Conservation (phyloP, 805 yeast genomes). For the Isabelozyma heimii region DNA sequence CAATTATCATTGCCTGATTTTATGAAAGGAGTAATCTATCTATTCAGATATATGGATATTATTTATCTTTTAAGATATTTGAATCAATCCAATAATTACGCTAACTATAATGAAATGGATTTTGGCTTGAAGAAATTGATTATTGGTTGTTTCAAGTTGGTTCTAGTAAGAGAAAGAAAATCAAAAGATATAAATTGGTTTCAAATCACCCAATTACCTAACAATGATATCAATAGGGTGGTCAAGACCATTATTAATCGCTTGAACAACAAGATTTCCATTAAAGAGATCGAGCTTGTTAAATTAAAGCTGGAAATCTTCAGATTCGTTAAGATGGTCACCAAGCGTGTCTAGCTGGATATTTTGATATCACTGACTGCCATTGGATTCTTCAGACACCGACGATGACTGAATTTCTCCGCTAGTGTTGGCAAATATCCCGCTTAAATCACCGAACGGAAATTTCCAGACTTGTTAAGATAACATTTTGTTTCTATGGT, state of each 20-base stretch:
- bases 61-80: conserved; percentile 43
- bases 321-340: conserved; percentile 42
- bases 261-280: conserved; percentile 39
- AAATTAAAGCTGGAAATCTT: conserved; percentile 38
- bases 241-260: conserved; percentile 35
- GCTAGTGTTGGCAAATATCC: too few species aligned
- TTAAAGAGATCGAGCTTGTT: conserved; percentile 34
- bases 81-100: conserved; percentile 44
- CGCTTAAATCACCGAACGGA: too few species aligned
- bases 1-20: conserved; percentile 32
- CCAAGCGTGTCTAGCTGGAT: conserved; percentile 18
- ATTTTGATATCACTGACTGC: background rate
- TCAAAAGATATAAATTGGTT: conserved; percentile 26
- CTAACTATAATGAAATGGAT: conserved; percentile 43
- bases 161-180: conserved; percentile 29
- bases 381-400: too few species aligned
- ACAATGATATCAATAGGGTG: conserved; percentile 31
- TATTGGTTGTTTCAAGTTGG: conserved; percentile 40
- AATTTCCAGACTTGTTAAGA: too few species aligned
- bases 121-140: conserved; percentile 39
- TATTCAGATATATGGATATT: conserved; percentile 47
- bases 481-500: background rate
- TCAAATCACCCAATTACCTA: conserved; percentile 33
- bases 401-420: too few species aligned
- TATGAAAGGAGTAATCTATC: conserved; percentile 39